Percentiles rank a stretch among this genome's conserved stretches.
Conservation (phyloP, 495 filamentous ascomycete species). For the Terfezia claveryi region DNA sequence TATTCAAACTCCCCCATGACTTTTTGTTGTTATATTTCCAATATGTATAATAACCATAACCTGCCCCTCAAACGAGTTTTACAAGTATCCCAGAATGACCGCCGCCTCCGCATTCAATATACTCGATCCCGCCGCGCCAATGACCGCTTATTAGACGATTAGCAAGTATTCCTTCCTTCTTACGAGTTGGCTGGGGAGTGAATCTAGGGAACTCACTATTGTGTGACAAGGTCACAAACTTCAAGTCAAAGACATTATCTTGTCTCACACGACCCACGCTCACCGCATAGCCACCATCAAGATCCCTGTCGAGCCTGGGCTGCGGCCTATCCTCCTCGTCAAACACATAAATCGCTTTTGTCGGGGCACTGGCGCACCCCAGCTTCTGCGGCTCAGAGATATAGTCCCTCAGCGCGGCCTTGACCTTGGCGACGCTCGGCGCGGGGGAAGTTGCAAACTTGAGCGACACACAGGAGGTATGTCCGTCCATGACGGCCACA, state of each 20-base stretch:
- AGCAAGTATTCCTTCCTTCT: too few species aligned
- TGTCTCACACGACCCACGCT: conserved; percentile 59
- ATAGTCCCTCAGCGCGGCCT: conserved; percentile 46
- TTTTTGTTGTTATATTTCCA: too few species aligned
- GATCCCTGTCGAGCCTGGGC: conserved; percentile 59
- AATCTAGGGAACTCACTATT: conserved; percentile 39
- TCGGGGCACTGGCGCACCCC: conserved; percentile 55
- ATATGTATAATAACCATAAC: too few species aligned
- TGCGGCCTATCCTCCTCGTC: conserved; percentile 65
- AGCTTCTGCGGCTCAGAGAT: conserved; percentile 51
- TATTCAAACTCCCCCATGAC: too few species aligned
- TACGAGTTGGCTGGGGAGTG: neutral
- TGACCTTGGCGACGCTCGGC: conserved; percentile 42
- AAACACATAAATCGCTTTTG: conserved; percentile 50
- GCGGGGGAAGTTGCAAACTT: conserved; percentile 39
- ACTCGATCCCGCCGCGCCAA: conserved; percentile 83
- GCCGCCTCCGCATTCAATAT: conserved; percentile 90
- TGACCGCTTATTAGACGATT: conserved; percentile 35
- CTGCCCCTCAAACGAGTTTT: conserved; percentile 7
- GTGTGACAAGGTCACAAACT: conserved; percentile 64
- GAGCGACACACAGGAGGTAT: conserved; percentile 62
- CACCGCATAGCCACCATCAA: conserved; percentile 54
- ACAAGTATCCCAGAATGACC: conserved; percentile 68
- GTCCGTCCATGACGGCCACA: conserved; percentile 65
- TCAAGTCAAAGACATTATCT: conserved; percentile 60